These are phyloP conservation scores for Collybiopsis luxurians DNA, from an alignment of 768 basidiomycete species.

Conservation along the genomic window DNA sequence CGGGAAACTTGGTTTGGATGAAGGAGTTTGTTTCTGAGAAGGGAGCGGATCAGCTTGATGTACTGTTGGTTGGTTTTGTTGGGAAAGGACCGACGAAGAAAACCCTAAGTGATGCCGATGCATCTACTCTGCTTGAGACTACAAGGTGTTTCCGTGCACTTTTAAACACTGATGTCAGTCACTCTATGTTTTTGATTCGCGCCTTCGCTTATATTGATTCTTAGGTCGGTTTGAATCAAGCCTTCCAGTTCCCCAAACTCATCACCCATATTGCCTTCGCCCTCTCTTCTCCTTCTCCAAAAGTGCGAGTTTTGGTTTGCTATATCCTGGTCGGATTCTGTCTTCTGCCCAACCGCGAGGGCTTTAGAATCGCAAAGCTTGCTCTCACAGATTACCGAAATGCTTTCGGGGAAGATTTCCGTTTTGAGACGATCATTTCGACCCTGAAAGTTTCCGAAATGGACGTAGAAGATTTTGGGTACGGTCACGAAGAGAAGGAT, in stretches of 20 bases:
- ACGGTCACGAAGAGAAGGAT: constrained; percentile 58
- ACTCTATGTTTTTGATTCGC: neutral
- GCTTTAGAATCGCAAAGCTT: constrained; percentile 70
- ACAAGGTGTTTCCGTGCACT: constrained; percentile 80
- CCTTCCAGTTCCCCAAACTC: constrained; percentile 59
- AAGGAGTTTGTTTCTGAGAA: constrained; percentile 69
- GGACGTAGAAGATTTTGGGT: constrained; percentile 24
- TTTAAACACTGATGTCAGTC: constrained; percentile 78
- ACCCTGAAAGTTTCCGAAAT: constrained; percentile 55
- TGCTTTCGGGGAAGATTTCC: constrained; percentile 66
- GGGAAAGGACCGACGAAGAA: constrained; percentile 66
- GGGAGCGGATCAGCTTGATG: constrained; percentile 64
- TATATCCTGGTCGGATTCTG: constrained; percentile 87
- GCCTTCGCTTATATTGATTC: constrained; percentile 11
- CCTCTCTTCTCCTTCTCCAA: constrained; percentile 62
- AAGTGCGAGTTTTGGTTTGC: constrained; percentile 64
- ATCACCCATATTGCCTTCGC: constrained; percentile 74
- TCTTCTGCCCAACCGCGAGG: constrained; percentile 65
- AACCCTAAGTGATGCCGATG: constrained; percentile 61
- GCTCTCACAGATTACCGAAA: constrained; percentile 81
- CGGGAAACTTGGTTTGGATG: constrained; percentile 76
- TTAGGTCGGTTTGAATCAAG: constrained; percentile 70
- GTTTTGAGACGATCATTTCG: constrained; percentile 74
- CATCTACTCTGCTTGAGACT: constrained; percentile 65
- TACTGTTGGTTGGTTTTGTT: constrained; percentile 57